Base-by-base conservation (phyloP, 1,284 basidiomycete genomes). In the Dichomitus squalens region DNA sequence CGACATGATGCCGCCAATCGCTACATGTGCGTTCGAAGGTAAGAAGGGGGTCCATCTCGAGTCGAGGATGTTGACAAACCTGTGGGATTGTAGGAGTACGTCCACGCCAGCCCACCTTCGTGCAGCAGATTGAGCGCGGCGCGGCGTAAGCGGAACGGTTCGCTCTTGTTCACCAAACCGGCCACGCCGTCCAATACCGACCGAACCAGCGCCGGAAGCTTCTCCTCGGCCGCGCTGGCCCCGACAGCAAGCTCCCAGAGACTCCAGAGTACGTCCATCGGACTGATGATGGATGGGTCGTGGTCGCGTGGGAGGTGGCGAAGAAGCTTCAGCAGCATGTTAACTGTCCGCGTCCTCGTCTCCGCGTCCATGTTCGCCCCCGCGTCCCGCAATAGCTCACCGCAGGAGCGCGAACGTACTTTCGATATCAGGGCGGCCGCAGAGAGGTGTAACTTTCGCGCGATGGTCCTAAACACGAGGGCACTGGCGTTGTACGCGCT, bases 401-500 rank as follows among this genome's bases (percentile, higher is more conserved):
- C 27, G 43, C 55, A 57, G 5, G 55, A 38, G 12, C 59, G 55
- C 4, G 49, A n/a, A 4, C 60, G 61, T 7, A 64, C 38, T 43
- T 35, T 49, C 2, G 40, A 36, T 34, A 64, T 14, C 21, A 67
- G 47, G 0, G 41, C 20, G 27, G 47, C 4, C 1, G 53, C 4
- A 0, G 60, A 31, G 36, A 59, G 47, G 18, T 63, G 58, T 1
- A 53, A 40, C 7, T 48, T 25, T 5, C 41, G 27, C 7, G 66
- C 60, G 33, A 67, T 48, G 18, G 53, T 43, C 4, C 57, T 46
- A 49, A 63, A 58, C 7, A 57, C 57, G 33, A 67, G 50, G 2
- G 31, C 6, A 9, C 49, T 31, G 11, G 66, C 62, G 4, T 53
- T 50, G 11, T 56, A 51, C 2, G 64, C 52, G 9, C 29, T 35